Evolutionary conservation across 768 basidiomycete species (phyloP).

Genomic region (Dendrothele bispora): DNA sequence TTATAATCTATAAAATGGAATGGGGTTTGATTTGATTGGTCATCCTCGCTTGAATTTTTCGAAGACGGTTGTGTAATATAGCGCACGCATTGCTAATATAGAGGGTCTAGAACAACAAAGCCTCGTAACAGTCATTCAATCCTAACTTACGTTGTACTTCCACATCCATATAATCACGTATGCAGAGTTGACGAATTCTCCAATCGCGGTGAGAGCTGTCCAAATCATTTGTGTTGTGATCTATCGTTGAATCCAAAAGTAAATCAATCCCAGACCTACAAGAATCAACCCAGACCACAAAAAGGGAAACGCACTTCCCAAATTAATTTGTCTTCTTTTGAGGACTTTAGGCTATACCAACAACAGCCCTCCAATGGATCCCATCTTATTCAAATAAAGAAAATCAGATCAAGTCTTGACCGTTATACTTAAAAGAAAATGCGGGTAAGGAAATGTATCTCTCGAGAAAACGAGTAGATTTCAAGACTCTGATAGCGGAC

Average conservation of each 20-base stretch:
- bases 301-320: constrained; percentile 14
- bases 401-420: too few species aligned
- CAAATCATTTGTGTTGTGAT: constrained; percentile 18
- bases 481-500: neutral
- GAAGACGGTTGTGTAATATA: neutral
- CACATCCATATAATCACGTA: constrained; percentile 14
- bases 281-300: neutral
- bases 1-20: constrained; percentile 10
- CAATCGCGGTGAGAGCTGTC: constrained; percentile 13
- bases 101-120: neutral
- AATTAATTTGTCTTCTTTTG: constrained; percentile 11
- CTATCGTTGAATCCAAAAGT: neutral
- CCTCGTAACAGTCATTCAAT: constrained; percentile 6
- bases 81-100: neutral
- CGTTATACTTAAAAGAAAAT: too few species aligned
- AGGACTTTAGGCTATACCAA: constrained; percentile 19
- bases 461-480: too few species aligned
- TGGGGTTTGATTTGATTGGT: neutral
- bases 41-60: neutral
- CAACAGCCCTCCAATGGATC: constrained; percentile 19
- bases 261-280: too few species aligned
- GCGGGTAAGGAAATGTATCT: too few species aligned
- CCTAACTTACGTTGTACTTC: constrained; percentile 23
- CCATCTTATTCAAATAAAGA: too few species aligned
- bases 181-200: constrained; percentile 9